Evolutionary conservation across 2,329 filamentous ascomycete genomes (phyloP).

Genomic region (Sporothrix curviconia): DNA sequence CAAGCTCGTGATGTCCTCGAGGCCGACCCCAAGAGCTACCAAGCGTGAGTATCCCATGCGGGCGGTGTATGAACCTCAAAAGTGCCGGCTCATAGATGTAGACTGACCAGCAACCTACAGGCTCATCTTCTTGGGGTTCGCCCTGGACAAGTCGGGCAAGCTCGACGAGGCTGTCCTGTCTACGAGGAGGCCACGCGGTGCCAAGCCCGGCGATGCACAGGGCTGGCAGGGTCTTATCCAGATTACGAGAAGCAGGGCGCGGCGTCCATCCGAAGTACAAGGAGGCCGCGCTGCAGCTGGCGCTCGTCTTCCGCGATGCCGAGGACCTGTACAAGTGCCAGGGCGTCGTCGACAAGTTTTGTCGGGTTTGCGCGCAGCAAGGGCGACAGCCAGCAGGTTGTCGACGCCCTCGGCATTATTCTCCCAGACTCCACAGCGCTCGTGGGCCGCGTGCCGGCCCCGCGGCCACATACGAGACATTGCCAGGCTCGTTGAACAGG

Average conservation of each 20-base stretch:
- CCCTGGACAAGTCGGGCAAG: slow-evolving; percentile 68
- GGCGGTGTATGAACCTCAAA: no score
- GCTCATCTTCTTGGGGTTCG: slow-evolving; percentile 81
- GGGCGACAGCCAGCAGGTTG: slow-evolving; percentile 67
- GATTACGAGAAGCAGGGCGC: slow-evolving; percentile 73
- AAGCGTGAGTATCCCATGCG: slow-evolving; percentile 46
- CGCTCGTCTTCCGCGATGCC: slow-evolving; percentile 63
- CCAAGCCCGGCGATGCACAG: slow-evolving; percentile 71
- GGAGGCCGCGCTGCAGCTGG: slow-evolving; percentile 64
- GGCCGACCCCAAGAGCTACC: slow-evolving; percentile 72
- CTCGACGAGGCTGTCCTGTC: slow-evolving; percentile 65
- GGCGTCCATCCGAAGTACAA: slow-evolving; percentile 68
- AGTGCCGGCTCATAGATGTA: background rate
- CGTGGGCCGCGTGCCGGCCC: slow-evolving; percentile 75
- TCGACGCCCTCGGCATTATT: slow-evolving; percentile 66
- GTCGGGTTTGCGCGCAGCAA: slow-evolving; percentile 65
- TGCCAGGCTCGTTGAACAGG: slow-evolving; percentile 73
- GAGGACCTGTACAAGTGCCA: slow-evolving; percentile 59
- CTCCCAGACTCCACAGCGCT: slow-evolving; percentile 72
- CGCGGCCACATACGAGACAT: slow-evolving; percentile 77
- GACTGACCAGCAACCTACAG: no score
- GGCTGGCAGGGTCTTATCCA: slow-evolving; percentile 87
- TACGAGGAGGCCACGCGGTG: slow-evolving; percentile 66
- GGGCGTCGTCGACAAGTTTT: slow-evolving; percentile 71
- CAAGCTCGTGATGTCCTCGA: slow-evolving; percentile 64